Evolutionary conservation across 176 grass and related monocot genomes (phyloP).

Genomic region (Poa annua): DNA sequence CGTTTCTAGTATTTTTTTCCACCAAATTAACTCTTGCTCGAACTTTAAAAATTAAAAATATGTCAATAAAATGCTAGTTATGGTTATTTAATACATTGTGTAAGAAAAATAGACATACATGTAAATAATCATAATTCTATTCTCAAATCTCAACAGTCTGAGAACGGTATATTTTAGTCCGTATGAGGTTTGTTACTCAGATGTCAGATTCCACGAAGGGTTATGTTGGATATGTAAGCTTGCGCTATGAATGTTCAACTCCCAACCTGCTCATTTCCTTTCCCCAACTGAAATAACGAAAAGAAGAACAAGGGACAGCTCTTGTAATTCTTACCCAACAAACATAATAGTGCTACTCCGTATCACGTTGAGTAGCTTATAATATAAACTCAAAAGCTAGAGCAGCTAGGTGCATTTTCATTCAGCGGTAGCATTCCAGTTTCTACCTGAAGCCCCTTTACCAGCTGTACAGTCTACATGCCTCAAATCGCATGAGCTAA

Average conservation of each 20-base stretch:
- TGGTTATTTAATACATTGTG: not conserved
- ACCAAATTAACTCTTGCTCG: not conserved
- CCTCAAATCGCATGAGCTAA: conserved; percentile 17
- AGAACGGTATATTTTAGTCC: not conserved
- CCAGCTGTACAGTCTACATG: not conserved
- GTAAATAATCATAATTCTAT: not conserved
- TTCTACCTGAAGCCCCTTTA: conserved; percentile 7
- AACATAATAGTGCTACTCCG: not conserved
- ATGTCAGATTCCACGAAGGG: not conserved
- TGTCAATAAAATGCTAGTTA: not conserved
- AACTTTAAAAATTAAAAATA: not conserved
- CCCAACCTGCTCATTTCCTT: conserved; percentile 6
- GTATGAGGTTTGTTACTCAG: conserved; percentile 6
- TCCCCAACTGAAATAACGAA: not conserved
- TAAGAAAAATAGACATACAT: not conserved
- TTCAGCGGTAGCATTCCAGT: conserved; percentile 6
- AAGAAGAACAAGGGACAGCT: not conserved
- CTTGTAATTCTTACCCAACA: conserved; percentile 29
- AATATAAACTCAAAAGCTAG: not conserved
- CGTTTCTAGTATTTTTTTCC: not conserved
- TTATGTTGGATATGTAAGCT: conserved; percentile 11
- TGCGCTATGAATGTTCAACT: conserved; percentile 7
- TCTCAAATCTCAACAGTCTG: not conserved
- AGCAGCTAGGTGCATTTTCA: conserved; percentile 23
- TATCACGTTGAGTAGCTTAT: not conserved